Percentiles rank a stretch among this genome's conserved stretches.
Evolutionary conservation across 345 rosid genomes (phyloP).

Genomic region (Pistacia atlantica): DNA sequence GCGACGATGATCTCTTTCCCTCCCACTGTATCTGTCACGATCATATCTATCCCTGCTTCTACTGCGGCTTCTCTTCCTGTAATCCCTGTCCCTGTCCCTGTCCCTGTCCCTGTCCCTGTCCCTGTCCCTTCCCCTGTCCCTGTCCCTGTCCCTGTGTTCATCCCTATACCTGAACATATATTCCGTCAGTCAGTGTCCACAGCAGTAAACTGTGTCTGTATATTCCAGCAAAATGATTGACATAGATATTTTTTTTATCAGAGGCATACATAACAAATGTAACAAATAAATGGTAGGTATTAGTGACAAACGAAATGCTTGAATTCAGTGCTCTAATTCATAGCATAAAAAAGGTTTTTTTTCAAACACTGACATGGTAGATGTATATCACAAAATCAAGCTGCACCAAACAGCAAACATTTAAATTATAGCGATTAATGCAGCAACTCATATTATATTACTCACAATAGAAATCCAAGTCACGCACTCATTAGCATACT

Average conservation of each 20-base stretch:
- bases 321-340: not conserved
- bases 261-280: not conserved
- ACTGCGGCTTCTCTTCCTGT: conserved; percentile 52
- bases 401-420: not conserved
- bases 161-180: conserved; percentile 43
- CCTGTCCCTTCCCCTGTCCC: conserved; percentile 31
- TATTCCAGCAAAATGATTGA: not conserved
- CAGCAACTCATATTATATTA: not conserved
- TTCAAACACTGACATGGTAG: not conserved
- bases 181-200: conserved; percentile 4
- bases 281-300: not conserved
- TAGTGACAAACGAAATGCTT: not conserved
- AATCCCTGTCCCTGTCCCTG: conserved; percentile 43
- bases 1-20: conserved; percentile 42
- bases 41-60: conserved; percentile 50
- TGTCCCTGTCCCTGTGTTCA: conserved; percentile 28
- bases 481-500: no score
- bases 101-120: conserved; percentile 37
- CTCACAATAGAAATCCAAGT: no score
- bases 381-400: not conserved
- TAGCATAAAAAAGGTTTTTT: not conserved
- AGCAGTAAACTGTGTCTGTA: not conserved
- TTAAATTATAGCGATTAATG: not conserved
- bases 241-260: no score
- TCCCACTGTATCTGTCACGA: conserved; percentile 44